Evolutionary conservation across 352 stramenopile species (phyloP).

Genomic region (Peronospora destructor): DNA sequence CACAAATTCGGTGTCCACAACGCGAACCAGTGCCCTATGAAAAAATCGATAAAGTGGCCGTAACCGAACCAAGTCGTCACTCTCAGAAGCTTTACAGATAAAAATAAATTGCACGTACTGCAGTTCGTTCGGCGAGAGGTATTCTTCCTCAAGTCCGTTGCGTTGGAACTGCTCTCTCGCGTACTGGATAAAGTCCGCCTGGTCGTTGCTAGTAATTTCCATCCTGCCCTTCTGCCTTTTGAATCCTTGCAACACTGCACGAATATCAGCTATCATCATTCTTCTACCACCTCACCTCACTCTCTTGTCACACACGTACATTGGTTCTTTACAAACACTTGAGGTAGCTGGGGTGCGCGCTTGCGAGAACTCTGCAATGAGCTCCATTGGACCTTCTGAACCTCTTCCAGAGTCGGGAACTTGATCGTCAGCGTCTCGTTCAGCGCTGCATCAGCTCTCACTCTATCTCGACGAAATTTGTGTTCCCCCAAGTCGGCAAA

Average conservation of each 20-base stretch:
- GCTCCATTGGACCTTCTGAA: conserved; percentile 50
- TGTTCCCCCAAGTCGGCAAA: conserved; percentile 74
- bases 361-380: conserved; percentile 61
- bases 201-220: conserved; percentile 15
- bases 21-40: conserved; percentile 34
- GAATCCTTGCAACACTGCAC: conserved; percentile 59
- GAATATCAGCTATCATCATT: background rate
- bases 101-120: conserved; percentile 19
- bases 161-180: conserved; percentile 37
- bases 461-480: conserved; percentile 47
- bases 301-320: conserved; percentile 25
- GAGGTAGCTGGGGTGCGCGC: conserved; percentile 60
- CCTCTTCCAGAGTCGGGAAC: conserved; percentile 52
- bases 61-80: background rate
- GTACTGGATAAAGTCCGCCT: conserved; percentile 52
- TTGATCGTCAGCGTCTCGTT: conserved; percentile 35
- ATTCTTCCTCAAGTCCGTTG: conserved; percentile 57
- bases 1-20: conserved; percentile 61
- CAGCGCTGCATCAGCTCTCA: conserved; percentile 21
- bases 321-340: conserved; percentile 74
- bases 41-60: background rate
- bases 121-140: conserved; percentile 50
- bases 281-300: background rate
- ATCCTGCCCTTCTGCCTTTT: conserved; percentile 20
- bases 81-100: background rate